Conservation (phyloP, 73 alveolate species). For the Uronychia binucleata region DNA sequence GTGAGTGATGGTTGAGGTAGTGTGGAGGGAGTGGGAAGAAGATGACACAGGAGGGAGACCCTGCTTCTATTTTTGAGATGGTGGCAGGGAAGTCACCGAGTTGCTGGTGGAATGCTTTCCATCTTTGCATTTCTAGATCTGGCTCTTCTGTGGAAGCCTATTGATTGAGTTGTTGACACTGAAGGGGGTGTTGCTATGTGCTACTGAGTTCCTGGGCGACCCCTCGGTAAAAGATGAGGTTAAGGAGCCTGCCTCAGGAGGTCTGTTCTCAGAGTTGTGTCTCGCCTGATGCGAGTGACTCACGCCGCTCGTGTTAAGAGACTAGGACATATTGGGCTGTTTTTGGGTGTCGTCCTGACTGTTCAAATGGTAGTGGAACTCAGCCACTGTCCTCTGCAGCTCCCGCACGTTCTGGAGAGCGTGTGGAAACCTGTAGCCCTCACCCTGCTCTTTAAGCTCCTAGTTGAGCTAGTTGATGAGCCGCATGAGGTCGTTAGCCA, state of each 20-base stretch:
- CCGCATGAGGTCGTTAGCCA: neutral
- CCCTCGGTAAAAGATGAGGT: neutral
- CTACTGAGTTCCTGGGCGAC: neutral
- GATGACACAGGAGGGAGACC: too few species aligned
- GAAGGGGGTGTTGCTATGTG: neutral
- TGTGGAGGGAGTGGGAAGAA: too few species aligned
- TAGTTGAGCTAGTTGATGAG: neutral
- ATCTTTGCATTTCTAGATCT: too few species aligned
- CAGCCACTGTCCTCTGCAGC: neutral
- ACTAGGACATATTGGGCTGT: neutral
- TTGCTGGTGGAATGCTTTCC: too few species aligned
- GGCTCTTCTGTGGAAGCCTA: neutral
- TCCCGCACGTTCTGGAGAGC: neutral
- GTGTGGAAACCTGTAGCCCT: neutral
- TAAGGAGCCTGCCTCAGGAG: neutral
- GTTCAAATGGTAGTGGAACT: neutral
- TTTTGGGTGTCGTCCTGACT: neutral
- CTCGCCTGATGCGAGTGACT: too few species aligned
- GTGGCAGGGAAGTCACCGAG: too few species aligned
- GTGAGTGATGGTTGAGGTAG: too few species aligned
- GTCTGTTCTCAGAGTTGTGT: neutral
- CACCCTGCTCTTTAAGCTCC: neutral
- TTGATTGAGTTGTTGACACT: neutral
- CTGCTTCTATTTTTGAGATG: too few species aligned
- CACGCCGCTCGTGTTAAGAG: neutral